phyloP scores from a whole-genome alignment of 1,284 basidiomycete genomes.

The Ceratobasidium sp. region DNA sequence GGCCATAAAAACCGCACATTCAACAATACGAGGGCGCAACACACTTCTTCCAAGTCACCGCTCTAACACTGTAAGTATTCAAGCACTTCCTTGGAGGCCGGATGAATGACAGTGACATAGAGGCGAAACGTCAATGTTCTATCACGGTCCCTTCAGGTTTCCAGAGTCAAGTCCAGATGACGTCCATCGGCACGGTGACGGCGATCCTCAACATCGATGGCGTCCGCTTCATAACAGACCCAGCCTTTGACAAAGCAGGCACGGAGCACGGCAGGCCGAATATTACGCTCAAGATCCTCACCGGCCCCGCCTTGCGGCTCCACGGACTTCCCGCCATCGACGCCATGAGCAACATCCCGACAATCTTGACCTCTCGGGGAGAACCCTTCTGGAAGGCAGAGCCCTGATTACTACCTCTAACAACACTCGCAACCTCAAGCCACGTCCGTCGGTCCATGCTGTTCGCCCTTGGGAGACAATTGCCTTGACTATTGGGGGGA shows the following conservation, averaged over 20 bases:
- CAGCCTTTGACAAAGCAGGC: constrained; percentile 36
- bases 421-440: constrained; percentile 37
- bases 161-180: constrained; percentile 39
- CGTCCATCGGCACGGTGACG: constrained; percentile 45
- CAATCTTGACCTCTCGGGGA: constrained; percentile 42
- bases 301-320: constrained; percentile 21
- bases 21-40: too few relatives aligned
- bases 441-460: constrained; percentile 39
- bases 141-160: constrained; percentile 9
- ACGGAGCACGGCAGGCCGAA: constrained; percentile 17
- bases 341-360: constrained; percentile 46
- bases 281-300: background rate
- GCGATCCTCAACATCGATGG: constrained; percentile 45
- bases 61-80: too few relatives aligned
- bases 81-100: too few relatives aligned
- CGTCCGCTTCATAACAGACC: constrained; percentile 44
- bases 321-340: constrained; percentile 43
- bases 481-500: constrained; percentile 24
- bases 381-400: constrained; percentile 39
- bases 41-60: too few relatives aligned
- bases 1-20: too few relatives aligned
- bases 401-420: constrained; percentile 44
- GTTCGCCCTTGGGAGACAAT: constrained; percentile 43
- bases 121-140: background rate
- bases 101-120: too few relatives aligned